These are phyloP conservation scores for Amoeboaphelidium protococcarum DNA, from an alignment of 371 early-diverging fungal species.

Conservation along the genomic window DNA sequence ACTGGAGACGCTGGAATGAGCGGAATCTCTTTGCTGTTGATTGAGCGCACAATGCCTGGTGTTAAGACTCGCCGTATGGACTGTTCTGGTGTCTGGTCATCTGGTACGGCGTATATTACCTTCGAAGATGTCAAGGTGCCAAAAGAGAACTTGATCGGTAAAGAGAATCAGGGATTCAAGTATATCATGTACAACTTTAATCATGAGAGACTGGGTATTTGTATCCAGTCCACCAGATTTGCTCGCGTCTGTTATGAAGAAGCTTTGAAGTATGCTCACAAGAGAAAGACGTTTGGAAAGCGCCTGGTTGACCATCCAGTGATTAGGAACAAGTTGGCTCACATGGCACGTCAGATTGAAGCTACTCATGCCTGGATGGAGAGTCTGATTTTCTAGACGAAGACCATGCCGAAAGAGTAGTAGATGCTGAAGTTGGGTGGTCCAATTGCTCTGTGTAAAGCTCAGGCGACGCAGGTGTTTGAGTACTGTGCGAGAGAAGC, in stretches of 20 bases:
- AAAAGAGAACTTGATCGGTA: slow-evolving; percentile 46
- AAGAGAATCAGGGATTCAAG: slow-evolving; percentile 65
- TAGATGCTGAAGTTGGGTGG: slow-evolving; percentile 49
- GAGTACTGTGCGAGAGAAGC: slow-evolving; percentile 72
- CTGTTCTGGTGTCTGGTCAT: slow-evolving; percentile 48
- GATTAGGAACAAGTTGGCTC: slow-evolving; percentile 16
- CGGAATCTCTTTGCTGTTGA: slow-evolving; percentile 43
- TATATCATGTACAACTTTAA: slow-evolving; percentile 5
- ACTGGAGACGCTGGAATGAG: slow-evolving; percentile 60
- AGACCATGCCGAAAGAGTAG: slow-evolving; percentile 28
- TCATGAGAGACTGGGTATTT: slow-evolving; percentile 28
- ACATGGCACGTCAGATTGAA: slow-evolving; percentile 59
- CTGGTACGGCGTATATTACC: slow-evolving; percentile 32
- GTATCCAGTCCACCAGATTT: slow-evolving; percentile 56
- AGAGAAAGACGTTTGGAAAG: slow-evolving; percentile 61
- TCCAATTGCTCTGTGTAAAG: slow-evolving; percentile 61
- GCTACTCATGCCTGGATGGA: slow-evolving; percentile 70
- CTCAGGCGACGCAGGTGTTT: slow-evolving; percentile 53
- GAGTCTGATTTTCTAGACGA: slow-evolving; percentile 29
- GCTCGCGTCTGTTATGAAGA: slow-evolving; percentile 69
- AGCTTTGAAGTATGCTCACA: slow-evolving; percentile 51
- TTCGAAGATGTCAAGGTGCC: slow-evolving; percentile 70
- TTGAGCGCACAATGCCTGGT: slow-evolving; percentile 54
- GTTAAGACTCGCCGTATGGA: slow-evolving; percentile 52
- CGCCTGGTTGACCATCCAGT: slow-evolving; percentile 30